Evolutionary conservation across 352 stramenopile species (phyloP), one percentile per base, ranked within the genome.

Genomic region (Phytophthora citrophthora): DNA sequence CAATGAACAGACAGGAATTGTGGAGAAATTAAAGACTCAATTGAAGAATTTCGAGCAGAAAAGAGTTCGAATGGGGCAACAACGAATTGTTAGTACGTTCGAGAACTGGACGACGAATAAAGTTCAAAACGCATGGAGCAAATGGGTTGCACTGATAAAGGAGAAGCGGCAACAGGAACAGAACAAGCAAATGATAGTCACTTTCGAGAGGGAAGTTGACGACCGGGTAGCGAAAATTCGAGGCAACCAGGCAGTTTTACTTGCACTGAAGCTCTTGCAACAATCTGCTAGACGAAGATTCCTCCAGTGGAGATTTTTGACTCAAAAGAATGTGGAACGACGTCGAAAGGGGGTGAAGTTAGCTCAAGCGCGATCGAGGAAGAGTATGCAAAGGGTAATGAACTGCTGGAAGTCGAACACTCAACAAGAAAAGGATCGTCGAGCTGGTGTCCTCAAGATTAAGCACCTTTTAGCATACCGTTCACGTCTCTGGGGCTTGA

Each of bases 121-220:
- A 15, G 15, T 88, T 16, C 45, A 56, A 11, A 61, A 60, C 13
- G 70, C 53, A 31, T 91, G 82, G 82, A 56, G 38, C 12, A 72
- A 77, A 27, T 91, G 77, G 82, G 34, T 45, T 8, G 44, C 36
- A 3, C 15, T 62, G 23, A 38, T 36, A 12, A 66, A 54, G 4
- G 47, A 62, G 2, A n/a, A 66, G 20, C 16, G 41, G 24, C 20
- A 20, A 18, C 23, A 53, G n/a, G 60, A 74, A n/a, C 24, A 74
- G 38, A 44, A 62, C 13, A 32, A 51, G 3, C n/a, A 47, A 40
- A 23, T 58, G 36, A 48, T 60, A 44, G 8, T 10, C 10, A 57
- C 29, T 8, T 54, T 70, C 3, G 65, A 74, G 20, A 16, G 26
- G 1, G 53, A 66, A 58, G 45, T 32, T 4, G 44, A 66, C 18